phyloP scores from a whole-genome alignment of 768 basidiomycete species.

The Amanita muscaria region DNA sequence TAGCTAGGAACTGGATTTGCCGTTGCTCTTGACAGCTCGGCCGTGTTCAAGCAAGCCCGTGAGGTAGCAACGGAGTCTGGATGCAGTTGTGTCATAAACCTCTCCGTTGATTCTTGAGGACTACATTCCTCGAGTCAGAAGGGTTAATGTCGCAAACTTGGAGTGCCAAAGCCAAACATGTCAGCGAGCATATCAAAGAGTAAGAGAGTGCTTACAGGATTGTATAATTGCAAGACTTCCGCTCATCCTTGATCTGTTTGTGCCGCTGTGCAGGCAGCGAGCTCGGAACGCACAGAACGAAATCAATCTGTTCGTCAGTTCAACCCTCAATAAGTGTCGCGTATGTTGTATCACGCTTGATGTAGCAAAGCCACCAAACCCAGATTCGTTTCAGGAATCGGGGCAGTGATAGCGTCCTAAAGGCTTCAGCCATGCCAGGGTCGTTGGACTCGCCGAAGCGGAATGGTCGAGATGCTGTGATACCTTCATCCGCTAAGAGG shows the following conservation, averaged over 20 bases:
- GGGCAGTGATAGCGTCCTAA: conserved; percentile 35
- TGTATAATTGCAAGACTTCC: conserved; percentile 48
- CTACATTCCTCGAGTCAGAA: too few relatives aligned
- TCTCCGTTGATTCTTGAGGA: too few relatives aligned
- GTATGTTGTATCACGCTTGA: conserved; percentile 42
- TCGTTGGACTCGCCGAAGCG: conserved; percentile 38
- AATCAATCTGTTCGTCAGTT: conserved; percentile 40
- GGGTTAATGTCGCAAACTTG: too few relatives aligned
- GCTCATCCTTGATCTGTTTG: conserved; percentile 41
- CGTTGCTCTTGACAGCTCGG: too few relatives aligned
- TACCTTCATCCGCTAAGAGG: conserved; percentile 42
- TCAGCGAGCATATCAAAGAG: neutral
- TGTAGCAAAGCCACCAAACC: conserved; percentile 41
- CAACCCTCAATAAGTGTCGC: conserved; percentile 44
- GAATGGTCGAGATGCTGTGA: conserved; percentile 26
- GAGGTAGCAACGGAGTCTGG: too few relatives aligned
- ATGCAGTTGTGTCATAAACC: too few relatives aligned
- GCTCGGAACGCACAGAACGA: conserved; percentile 47
- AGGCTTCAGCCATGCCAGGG: conserved; percentile 31
- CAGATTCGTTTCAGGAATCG: conserved; percentile 38
- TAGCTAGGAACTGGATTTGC: too few relatives aligned
- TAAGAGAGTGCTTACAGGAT: conserved; percentile 32
- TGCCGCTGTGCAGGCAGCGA: conserved; percentile 47
- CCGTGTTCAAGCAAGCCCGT: too few relatives aligned
- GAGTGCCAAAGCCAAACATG: too few relatives aligned